Evolutionary conservation across 805 yeast species (phyloP).

Genomic region (Starmerella ratchasimensis): DNA sequence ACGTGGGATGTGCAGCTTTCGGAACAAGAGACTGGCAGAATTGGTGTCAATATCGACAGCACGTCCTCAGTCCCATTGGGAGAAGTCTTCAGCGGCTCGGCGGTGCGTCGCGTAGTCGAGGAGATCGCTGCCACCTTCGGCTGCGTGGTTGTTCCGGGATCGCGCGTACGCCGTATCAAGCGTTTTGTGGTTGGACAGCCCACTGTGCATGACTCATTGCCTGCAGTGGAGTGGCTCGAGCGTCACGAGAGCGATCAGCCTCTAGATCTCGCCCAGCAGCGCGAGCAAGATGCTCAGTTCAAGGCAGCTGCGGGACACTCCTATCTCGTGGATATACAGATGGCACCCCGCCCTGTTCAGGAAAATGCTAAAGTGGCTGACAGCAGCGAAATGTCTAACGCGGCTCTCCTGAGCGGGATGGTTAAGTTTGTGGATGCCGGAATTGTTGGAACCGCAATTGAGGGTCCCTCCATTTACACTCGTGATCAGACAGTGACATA

Average conservation of each 20-base stretch:
- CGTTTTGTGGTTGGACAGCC: slow-evolving; percentile 94
- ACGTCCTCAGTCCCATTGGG: too few relatives aligned
- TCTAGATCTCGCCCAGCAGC: slow-evolving; percentile 7
- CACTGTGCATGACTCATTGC: slow-evolving; percentile 86
- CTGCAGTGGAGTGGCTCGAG: slow-evolving; percentile 50
- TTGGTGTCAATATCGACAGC: too few relatives aligned
- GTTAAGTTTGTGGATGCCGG: too few relatives aligned
- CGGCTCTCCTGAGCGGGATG: too few relatives aligned
- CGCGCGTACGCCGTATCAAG: slow-evolving; percentile 80
- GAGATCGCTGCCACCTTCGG: slow-evolving; percentile 72
- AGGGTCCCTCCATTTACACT: slow-evolving; percentile 44
- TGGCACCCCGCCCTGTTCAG: slow-evolving; percentile 44
- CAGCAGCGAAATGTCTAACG: slow-evolving; percentile 22
- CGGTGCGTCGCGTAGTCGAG: slow-evolving; percentile 66
- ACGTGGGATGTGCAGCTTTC: too few relatives aligned
- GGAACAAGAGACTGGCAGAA: too few relatives aligned
- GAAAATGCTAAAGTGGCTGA: slow-evolving; percentile 23
- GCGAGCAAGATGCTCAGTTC: slow-evolving; percentile 43
- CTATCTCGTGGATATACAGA: slow-evolving; percentile 66
- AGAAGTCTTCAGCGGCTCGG: slow-evolving; percentile 45
- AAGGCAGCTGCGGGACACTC: slow-evolving; percentile 69
- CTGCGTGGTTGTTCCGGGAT: slow-evolving; percentile 82
- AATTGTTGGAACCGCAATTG: slow-evolving; percentile 20
- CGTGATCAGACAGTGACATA: slow-evolving; percentile 80
- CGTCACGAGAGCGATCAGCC: slow-evolving; percentile 18